These are phyloP conservation scores for Teunomyces barrocoloradensis DNA, from an alignment of 805 yeast genomes.

Conservation along the genomic window DNA sequence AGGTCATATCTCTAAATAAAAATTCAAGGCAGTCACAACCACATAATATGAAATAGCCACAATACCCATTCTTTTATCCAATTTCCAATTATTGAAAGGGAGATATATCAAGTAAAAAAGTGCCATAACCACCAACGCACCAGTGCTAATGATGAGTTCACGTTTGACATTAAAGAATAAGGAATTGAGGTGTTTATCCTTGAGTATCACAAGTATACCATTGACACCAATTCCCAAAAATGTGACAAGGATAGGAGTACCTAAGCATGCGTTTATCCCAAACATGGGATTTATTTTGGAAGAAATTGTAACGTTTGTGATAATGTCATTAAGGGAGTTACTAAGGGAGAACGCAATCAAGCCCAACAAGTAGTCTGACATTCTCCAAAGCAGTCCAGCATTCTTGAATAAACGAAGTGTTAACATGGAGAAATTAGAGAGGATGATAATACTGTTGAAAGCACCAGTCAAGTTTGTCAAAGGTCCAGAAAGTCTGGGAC, in stretches of 20 bases:
- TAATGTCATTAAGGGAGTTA: constrained; percentile 51
- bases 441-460: constrained; percentile 22
- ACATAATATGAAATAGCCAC: constrained; percentile 21
- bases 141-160: constrained; percentile 23
- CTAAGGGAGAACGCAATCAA: constrained; percentile 47
- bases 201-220: constrained; percentile 19
- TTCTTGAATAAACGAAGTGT: constrained; percentile 37
- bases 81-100: constrained; percentile 33
- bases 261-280: constrained; percentile 53
- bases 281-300: constrained; percentile 32
- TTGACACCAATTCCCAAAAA: constrained; percentile 52
- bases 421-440: constrained; percentile 24
- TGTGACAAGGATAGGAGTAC: constrained; percentile 50
- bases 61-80: constrained; percentile 30
- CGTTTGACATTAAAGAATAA: constrained; percentile 19
- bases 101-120: constrained; percentile 23
- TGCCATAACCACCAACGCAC: constrained; percentile 24
- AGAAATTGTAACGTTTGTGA: constrained; percentile 49
- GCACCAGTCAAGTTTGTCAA: constrained; percentile 20
- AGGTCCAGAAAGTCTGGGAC: constrained; percentile 1
- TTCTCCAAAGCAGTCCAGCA: constrained; percentile 41
- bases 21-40: constrained; percentile 18
- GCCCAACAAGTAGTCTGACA: constrained; percentile 50
- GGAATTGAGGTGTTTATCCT: constrained; percentile 4
- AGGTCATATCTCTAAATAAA: constrained; percentile 5